Percentiles rank a stretch among this genome's conserved stretches.
These are phyloP conservation scores for Periconia digitata DNA, from an alignment of 2,329 filamentous ascomycete species.

Conservation along the genomic window DNA sequence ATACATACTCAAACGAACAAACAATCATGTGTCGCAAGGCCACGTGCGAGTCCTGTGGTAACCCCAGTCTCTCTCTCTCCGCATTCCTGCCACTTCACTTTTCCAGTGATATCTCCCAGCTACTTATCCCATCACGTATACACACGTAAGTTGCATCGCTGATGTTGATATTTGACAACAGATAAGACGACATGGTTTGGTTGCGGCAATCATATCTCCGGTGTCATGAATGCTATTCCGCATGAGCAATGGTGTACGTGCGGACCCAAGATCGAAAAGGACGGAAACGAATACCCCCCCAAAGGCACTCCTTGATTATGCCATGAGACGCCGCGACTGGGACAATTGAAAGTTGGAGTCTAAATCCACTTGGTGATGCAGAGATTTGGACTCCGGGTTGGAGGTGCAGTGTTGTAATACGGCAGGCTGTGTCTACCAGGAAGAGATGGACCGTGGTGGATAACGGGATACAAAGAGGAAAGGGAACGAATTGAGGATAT, in stretches of 20 bases:
- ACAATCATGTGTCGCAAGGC: slow-evolving; percentile 66
- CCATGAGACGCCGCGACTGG: slow-evolving; percentile 1
- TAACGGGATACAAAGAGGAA: no score
- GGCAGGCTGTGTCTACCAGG: no score
- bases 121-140: neutral
- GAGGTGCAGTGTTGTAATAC: slow-evolving; percentile 7
- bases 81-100: neutral
- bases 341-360: neutral
- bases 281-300: slow-evolving; percentile 66
- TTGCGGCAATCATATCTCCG: slow-evolving; percentile 63
- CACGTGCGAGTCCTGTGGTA: slow-evolving; percentile 65
- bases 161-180: slow-evolving; percentile 5
- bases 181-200: slow-evolving; percentile 67
- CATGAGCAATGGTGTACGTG: slow-evolving; percentile 65
- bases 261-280: slow-evolving; percentile 62
- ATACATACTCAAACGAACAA: neutral
- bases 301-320: slow-evolving; percentile 50
- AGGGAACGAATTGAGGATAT: no score
- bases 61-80: slow-evolving; percentile 29
- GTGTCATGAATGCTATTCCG: slow-evolving; percentile 63
- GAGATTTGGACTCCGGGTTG: no score
- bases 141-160: neutral
- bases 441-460: no score
- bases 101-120: neutral
- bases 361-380: no score